Evolutionary conservation across 352 stramenopile species (phyloP).

Genomic region (Phytopythium montanum): DNA sequence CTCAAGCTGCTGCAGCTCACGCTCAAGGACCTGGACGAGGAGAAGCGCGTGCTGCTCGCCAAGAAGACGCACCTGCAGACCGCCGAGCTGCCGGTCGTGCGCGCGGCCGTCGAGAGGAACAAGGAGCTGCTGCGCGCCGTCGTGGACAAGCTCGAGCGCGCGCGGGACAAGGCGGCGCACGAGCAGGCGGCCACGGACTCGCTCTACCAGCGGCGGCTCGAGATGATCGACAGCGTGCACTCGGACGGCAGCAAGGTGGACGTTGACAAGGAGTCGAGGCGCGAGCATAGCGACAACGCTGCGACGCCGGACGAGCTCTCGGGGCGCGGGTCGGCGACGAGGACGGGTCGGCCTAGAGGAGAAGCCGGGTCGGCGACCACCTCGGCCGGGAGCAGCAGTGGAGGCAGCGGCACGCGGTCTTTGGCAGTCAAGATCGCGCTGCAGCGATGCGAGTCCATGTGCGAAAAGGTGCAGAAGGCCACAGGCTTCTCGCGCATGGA

Average conservation of each 20-base stretch:
- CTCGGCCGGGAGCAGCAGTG: not conserved
- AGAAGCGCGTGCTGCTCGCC: conserved; percentile 57
- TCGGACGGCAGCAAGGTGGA: conserved; percentile 4
- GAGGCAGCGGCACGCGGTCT: conserved; percentile 41
- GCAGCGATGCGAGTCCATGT: conserved; percentile 81
- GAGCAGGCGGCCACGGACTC: conserved; percentile 67
- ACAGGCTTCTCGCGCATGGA: conserved; percentile 79
- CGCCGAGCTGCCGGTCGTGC: conserved; percentile 52
- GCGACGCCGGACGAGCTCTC: conserved; percentile 16
- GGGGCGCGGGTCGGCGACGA: not conserved
- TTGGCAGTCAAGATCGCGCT: conserved; percentile 68
- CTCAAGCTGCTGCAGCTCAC: conserved; percentile 67
- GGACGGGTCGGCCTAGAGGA: not conserved
- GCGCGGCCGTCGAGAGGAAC: conserved; percentile 46
- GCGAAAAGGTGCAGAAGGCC: conserved; percentile 78
- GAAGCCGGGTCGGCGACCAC: not conserved
- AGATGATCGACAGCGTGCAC: conserved; percentile 72
- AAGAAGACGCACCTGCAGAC: conserved; percentile 64
- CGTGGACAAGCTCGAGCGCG: conserved; percentile 59
- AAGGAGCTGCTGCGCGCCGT: conserved; percentile 63
- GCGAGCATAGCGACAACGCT: conserved; percentile 4
- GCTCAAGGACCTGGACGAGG: conserved; percentile 58
- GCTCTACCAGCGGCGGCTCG: conserved; percentile 59
- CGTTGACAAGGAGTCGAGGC: conserved; percentile 8
- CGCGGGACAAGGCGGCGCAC: conserved; percentile 56